Evolutionary conservation across 352 stramenopile species (phyloP).

Genomic region (Globisporangium mamillatum): DNA sequence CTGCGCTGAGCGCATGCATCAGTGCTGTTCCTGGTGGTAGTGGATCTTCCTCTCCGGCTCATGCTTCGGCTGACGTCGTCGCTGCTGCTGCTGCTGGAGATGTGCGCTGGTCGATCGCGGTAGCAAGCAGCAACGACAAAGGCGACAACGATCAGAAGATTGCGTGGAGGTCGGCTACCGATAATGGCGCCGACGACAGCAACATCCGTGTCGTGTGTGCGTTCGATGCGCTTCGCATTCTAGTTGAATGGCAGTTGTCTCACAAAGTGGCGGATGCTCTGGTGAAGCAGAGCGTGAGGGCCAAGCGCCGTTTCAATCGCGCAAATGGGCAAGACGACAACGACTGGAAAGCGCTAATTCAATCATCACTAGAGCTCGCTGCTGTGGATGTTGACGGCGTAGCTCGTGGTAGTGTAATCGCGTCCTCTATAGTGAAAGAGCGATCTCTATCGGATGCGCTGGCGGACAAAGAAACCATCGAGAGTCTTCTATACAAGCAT

Average conservation of each 20-base stretch:
- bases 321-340: not conserved
- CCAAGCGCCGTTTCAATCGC: not conserved
- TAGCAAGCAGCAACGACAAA: not conserved
- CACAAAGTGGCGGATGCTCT: not conserved
- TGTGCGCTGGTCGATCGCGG: not conserved
- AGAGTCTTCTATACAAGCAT: not conserved
- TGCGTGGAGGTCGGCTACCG: not conserved
- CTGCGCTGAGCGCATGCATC: not conserved
- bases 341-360: not conserved
- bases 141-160: not conserved
- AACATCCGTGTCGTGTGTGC: not conserved
- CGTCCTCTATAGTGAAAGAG: not conserved
- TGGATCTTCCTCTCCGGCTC: not conserved
- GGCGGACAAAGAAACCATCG: not conserved
- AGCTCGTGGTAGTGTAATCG: not conserved
- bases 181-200: not conserved
- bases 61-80: no score
- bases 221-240: constrained; percentile 7
- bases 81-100: not conserved
- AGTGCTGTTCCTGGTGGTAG: not conserved
- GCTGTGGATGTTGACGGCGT: not conserved
- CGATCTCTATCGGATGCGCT: not conserved
- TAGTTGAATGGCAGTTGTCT: constrained; percentile 2
- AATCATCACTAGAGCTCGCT: constrained; percentile 4
- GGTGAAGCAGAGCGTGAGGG: not conserved